phyloP scores from a whole-genome alignment of 176 grass and related monocot genomes.

The Raddia guianensis region DNA sequence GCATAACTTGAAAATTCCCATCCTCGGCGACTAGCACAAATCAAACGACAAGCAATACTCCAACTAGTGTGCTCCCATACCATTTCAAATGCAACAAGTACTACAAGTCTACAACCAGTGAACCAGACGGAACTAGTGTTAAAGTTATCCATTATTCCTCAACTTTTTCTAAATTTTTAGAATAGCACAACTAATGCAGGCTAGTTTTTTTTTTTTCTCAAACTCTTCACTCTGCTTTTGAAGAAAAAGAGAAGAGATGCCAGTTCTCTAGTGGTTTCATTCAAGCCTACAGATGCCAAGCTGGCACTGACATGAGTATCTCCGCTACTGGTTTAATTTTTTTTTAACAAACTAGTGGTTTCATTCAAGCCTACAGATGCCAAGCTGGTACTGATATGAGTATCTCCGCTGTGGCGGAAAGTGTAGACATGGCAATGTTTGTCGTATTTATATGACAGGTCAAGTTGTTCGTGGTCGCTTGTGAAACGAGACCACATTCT shows the following conservation, averaged over 20 bases:
- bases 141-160: not conserved
- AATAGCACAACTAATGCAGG: not conserved
- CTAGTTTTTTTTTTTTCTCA: not conserved
- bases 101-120: not conserved
- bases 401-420: slow-evolving; percentile 37
- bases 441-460: slow-evolving; percentile 16
- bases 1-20: not conserved
- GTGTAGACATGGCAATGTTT: slow-evolving; percentile 36
- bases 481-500: slow-evolving; percentile 2
- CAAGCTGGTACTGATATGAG: slow-evolving; percentile 21
- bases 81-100: not conserved
- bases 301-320: slow-evolving; percentile 32
- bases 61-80: not conserved
- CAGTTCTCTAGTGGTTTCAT: not conserved
- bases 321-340: not conserved
- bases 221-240: not conserved
- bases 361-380: not conserved
- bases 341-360: no score
- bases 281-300: not conserved
- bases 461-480: slow-evolving; percentile 19
- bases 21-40: not conserved
- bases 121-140: not conserved
- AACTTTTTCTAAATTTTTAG: not conserved
- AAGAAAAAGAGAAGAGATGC: not conserved
- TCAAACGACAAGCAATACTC: not conserved